Conservation (phyloP, 2,329 filamentous ascomycete species). For the Microdochium paspali region DNA sequence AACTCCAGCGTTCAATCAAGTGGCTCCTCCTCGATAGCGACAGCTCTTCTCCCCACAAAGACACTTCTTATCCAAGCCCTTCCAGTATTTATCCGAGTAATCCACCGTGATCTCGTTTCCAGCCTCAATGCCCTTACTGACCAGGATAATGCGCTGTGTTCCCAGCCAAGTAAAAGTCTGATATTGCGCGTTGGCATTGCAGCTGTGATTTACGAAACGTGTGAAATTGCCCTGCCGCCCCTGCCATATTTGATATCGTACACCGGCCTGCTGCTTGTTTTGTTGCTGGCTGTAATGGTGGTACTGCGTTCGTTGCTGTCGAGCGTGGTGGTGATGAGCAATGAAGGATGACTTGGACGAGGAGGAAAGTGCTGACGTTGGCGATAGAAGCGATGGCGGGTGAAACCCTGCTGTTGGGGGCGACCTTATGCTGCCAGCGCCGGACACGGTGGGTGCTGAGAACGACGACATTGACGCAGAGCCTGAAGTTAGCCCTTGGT, state of each 20-base stretch:
- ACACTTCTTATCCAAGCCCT: slow-evolving; percentile 42
- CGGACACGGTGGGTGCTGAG: background rate
- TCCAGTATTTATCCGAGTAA: slow-evolving; percentile 49
- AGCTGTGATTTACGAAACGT: slow-evolving; percentile 50
- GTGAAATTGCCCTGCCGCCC: slow-evolving; percentile 46
- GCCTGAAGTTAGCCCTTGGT: background rate
- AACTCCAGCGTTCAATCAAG: background rate
- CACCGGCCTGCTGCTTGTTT: background rate
- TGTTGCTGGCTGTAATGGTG: background rate
- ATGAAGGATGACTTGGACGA: background rate
- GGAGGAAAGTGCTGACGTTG: background rate
- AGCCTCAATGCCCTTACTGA: slow-evolving; percentile 43
- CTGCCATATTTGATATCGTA: slow-evolving; percentile 47
- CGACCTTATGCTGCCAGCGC: background rate
- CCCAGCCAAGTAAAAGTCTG: slow-evolving; percentile 48
- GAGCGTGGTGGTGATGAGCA: background rate
- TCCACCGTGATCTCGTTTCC: slow-evolving; percentile 47
- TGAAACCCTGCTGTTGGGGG: background rate
- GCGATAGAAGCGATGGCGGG: background rate
- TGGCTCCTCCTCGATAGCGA: slow-evolving; percentile 22
- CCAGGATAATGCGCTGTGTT: slow-evolving; percentile 42
- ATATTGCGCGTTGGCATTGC: slow-evolving; percentile 46
- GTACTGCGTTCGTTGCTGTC: background rate
- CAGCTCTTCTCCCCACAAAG: slow-evolving; percentile 44
- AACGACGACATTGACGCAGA: background rate